Conservation (phyloP, 345 rosid genomes). For the Brassica rapa region DNA sequence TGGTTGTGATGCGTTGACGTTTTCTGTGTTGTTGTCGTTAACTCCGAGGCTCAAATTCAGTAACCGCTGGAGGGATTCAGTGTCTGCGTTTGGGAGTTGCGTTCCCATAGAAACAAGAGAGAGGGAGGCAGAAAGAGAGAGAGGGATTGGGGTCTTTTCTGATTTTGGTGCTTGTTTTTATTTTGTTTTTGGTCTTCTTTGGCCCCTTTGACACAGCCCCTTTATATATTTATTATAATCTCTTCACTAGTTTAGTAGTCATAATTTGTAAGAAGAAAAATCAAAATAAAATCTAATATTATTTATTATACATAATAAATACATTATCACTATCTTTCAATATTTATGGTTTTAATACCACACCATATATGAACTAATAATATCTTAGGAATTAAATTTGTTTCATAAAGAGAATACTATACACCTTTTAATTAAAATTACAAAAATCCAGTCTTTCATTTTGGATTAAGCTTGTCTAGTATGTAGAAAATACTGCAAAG, state of each 20-base stretch:
- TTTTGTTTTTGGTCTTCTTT: neutral
- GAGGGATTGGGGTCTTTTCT: neutral
- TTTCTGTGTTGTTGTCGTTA: neutral
- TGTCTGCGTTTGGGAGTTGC: slow-evolving; percentile 2
- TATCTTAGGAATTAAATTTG: neutral
- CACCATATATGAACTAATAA: neutral
- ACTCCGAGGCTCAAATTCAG: neutral
- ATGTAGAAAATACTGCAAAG: neutral
- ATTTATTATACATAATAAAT: neutral
- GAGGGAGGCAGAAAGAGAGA: neutral
- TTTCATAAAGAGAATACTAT: neutral
- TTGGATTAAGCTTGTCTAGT: too few species aligned
- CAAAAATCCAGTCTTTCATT: too few species aligned
- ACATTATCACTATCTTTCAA: neutral
- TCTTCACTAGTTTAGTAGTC: neutral
- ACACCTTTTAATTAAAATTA: too few species aligned
- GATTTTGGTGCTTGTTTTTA: neutral
- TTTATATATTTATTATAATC: neutral
- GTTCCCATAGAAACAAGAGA: neutral
- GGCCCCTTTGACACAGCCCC: neutral
- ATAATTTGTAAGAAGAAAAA: neutral
- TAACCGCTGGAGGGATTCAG: neutral
- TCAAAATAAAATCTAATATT: neutral
- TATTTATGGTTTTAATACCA: neutral
- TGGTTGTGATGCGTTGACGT: neutral